Percentiles rank a stretch among this genome's conserved stretches.
These are phyloP conservation scores for Fraxinus angustifolia DNA, from an alignment of 305 asterid genomes.

Conservation along the genomic window DNA sequence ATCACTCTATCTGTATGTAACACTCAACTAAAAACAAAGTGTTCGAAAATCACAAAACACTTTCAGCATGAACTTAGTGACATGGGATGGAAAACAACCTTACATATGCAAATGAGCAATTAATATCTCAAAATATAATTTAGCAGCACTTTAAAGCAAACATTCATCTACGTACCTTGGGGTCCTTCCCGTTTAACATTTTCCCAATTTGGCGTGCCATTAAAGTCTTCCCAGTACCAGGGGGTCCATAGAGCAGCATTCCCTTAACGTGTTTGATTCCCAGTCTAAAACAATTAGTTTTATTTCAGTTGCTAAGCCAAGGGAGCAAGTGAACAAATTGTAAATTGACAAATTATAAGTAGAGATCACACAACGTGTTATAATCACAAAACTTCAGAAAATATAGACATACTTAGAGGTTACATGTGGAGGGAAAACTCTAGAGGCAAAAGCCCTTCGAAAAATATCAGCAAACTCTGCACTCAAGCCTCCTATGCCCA, in stretches of 20 bases:
- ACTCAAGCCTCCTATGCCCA: conserved; percentile 96
- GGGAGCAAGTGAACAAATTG: conserved; percentile 21
- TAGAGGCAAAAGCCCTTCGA: conserved; percentile 98
- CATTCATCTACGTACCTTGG: conserved; percentile 58
- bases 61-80: neutral
- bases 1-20: neutral
- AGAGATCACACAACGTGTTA: conserved; percentile 10
- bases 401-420: conserved; percentile 68
- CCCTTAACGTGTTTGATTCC: conserved; percentile 99
- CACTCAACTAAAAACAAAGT: neutral
- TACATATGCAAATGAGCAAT: conserved; percentile 16
- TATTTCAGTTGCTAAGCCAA: conserved; percentile 19
- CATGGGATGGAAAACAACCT: neutral
- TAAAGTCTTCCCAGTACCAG: conserved; percentile 98
- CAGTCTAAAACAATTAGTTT: conserved; percentile 46
- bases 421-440: conserved; percentile 97
- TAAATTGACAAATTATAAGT: conserved; percentile 8
- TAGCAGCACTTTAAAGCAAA: conserved; percentile 17
- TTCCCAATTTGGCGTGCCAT: conserved; percentile 99
- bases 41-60: neutral
- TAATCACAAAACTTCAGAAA: conserved; percentile 11
- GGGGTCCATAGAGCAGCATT: conserved; percentile 96
- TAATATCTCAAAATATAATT: conserved; percentile 19
- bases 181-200: conserved; percentile 96
- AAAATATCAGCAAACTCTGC: conserved; percentile 96